Percentiles rank a stretch among this genome's conserved stretches.
Conservation (phyloP, 2,329 filamentous ascomycete genomes). For the Curvularia sp. region DNA sequence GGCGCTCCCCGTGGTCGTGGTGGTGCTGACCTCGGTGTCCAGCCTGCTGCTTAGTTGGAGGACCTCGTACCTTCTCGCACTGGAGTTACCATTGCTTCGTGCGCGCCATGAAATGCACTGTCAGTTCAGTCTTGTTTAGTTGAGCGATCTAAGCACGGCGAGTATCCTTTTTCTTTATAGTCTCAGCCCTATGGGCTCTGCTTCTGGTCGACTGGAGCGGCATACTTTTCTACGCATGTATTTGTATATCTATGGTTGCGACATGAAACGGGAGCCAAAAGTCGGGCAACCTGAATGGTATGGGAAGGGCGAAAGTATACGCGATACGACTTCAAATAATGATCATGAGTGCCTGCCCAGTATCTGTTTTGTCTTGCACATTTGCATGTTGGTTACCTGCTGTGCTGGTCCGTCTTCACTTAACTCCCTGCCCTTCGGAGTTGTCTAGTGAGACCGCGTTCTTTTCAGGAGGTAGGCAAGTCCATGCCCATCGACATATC, state of each 20-base stretch:
- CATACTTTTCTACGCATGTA: conserved; percentile 13
- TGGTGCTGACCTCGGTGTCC: conserved; percentile 35
- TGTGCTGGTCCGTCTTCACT: background rate
- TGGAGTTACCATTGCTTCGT: background rate
- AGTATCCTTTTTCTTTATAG: conserved; percentile 15
- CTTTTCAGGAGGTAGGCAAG: no score
- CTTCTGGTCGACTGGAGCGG: conserved; percentile 17
- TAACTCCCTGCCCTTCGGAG: background rate
- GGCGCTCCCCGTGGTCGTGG: conserved; percentile 46
- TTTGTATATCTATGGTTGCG: conserved; percentile 16
- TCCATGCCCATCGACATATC: background rate
- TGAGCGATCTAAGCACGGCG: conserved; percentile 8
- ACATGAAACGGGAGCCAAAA: conserved; percentile 4
- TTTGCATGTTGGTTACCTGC: background rate
- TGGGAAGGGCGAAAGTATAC: conserved; percentile 6
- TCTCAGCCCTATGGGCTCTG: conserved; percentile 22
- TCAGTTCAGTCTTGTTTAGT: conserved; percentile 12
- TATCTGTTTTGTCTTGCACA: background rate
- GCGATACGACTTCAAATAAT: conserved; percentile 14
- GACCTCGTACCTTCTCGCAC: conserved; percentile 1
- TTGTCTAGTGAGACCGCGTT: background rate
- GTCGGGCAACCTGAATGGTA: background rate
- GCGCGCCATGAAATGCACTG: conserved; percentile 1
- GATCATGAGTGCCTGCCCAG: conserved; percentile 7
- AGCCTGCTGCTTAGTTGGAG: conserved; percentile 30